phyloP scores from a whole-genome alignment of 345 rosid species.

The Linum trigynum region DNA sequence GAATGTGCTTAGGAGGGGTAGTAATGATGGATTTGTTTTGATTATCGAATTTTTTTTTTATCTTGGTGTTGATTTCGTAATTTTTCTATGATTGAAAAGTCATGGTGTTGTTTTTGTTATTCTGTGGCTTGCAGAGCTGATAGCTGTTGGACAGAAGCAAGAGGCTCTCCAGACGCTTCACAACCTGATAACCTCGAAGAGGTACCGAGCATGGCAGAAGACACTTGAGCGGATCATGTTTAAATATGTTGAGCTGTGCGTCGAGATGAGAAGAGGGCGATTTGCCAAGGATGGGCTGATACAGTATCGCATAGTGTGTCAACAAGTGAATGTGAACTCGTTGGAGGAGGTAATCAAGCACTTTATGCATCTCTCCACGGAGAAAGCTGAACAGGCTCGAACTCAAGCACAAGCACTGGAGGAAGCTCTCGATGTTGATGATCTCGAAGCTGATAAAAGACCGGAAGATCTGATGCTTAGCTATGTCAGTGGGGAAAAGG shows the following conservation, averaged over 20 bases:
- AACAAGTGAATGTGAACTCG: constrained; percentile 87
- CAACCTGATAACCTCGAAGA: constrained; percentile 80
- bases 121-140: constrained; percentile 44
- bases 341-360: constrained; percentile 99
- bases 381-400: constrained; percentile 96
- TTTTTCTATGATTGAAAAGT: too few species aligned
- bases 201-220: constrained; percentile 94
- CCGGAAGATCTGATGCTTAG: constrained; percentile 98
- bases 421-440: constrained; percentile 99
- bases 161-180: constrained; percentile 93
- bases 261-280: constrained; percentile 81
- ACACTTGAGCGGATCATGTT: constrained; percentile 87
- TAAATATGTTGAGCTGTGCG: constrained; percentile 93
- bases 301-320: constrained; percentile 89
- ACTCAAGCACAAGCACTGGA: constrained; percentile 84
- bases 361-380: constrained; percentile 87
- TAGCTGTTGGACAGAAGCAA: constrained; percentile 97
- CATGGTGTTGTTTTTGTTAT: too few species aligned
- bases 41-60: too few species aligned
- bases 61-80: too few species aligned
- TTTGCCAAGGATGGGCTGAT: constrained; percentile 96
- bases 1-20: too few species aligned
- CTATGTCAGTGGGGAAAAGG: constrained; percentile 97
- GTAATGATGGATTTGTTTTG: too few species aligned
- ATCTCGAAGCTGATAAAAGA: constrained; percentile 93